These are phyloP conservation scores for Epichloe hybrida DNA, from an alignment of 2,329 filamentous ascomycete species.

Conservation along the genomic window DNA sequence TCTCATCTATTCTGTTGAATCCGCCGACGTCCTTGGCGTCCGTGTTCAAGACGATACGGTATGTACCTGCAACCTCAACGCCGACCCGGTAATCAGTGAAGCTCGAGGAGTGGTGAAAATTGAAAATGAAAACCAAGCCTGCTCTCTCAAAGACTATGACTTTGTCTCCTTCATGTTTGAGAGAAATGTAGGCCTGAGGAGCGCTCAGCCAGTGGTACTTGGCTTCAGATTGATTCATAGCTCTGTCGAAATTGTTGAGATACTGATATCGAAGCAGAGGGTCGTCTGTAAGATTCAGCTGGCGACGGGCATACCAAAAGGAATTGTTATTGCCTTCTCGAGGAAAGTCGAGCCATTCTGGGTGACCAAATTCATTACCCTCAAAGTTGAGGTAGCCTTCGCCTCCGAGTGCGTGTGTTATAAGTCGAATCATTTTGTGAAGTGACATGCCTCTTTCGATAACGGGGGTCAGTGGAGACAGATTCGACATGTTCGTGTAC, in stretches of 20 bases:
- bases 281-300: conserved; percentile 88
- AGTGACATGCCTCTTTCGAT: conserved; percentile 85
- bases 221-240: conserved; percentile 78
- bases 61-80: conserved; percentile 71
- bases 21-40: conserved; percentile 71
- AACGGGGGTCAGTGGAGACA: conserved; percentile 71
- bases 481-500: conserved; percentile 91
- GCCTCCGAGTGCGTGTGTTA: conserved; percentile 83
- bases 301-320: conserved; percentile 86
- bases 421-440: conserved; percentile 93
- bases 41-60: conserved; percentile 71
- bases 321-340: conserved; percentile 85
- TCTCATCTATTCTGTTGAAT: conserved; percentile 60
- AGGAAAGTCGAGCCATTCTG: conserved; percentile 97
- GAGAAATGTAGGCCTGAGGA: conserved; percentile 76
- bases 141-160: conserved; percentile 90
- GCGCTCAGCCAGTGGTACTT: conserved; percentile 86
- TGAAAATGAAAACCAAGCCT: conserved; percentile 86
- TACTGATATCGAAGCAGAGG: conserved; percentile 72
- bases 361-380: conserved; percentile 96
- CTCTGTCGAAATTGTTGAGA: conserved; percentile 84
- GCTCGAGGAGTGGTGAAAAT: conserved; percentile 76
- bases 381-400: conserved; percentile 98
- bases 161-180: conserved; percentile 91
- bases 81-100: conserved; percentile 90